phyloP scores from a whole-genome alignment of 768 basidiomycete genomes.

The Harrya chromipes region DNA sequence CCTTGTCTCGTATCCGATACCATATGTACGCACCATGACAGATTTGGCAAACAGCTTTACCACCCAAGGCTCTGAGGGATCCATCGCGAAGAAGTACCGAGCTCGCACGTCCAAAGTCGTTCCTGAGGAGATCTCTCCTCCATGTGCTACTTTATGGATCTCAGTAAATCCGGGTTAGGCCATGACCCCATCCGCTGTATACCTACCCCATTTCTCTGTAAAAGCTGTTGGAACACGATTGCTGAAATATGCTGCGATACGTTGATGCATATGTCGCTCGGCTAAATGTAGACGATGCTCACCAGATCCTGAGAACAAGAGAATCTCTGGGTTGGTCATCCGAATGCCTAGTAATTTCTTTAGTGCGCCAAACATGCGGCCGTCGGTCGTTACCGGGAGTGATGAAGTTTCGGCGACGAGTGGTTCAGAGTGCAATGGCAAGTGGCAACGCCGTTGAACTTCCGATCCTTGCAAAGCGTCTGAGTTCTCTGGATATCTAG shows the following conservation, averaged over 20 bases:
- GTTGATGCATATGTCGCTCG: not conserved
- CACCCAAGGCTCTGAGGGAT: slow-evolving; percentile 28
- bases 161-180: not conserved
- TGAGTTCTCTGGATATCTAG: too few relatives aligned
- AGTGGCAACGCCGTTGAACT: too few relatives aligned
- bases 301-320: slow-evolving; percentile 27
- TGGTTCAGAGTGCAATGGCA: too few relatives aligned
- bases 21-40: slow-evolving; percentile 23
- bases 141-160: slow-evolving; percentile 18
- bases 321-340: not conserved
- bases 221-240: slow-evolving; percentile 20
- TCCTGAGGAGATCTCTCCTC: slow-evolving; percentile 19
- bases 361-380: slow-evolving; percentile 11
- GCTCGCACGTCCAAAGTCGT: slow-evolving; percentile 10
- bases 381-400: too few relatives aligned
- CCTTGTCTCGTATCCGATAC: not conserved
- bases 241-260: slow-evolving; percentile 28
- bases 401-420: too few relatives aligned
- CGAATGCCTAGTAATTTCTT: slow-evolving; percentile 3
- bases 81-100: slow-evolving; percentile 31
- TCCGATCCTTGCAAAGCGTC: not conserved
- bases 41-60: slow-evolving; percentile 26
- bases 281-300: not conserved
- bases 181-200: not conserved
- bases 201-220: slow-evolving; percentile 26